Percentiles rank a stretch among this genome's conserved stretches.
These are phyloP conservation scores for Elsinoe batatas DNA, from an alignment of 2,329 filamentous ascomycete genomes.

Conservation along the genomic window DNA sequence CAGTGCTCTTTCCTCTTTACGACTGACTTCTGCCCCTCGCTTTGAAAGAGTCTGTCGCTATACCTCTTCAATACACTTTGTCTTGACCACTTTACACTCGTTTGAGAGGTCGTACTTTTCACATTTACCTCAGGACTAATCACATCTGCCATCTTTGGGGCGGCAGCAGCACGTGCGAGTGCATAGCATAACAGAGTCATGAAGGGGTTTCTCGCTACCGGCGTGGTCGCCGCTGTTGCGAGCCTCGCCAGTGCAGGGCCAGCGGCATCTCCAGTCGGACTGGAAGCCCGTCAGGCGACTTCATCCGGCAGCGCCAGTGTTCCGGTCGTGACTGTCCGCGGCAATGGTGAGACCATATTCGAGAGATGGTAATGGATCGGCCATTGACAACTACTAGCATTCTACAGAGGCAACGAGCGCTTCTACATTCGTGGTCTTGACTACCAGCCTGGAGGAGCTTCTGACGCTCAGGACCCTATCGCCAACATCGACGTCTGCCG, in stretches of 20 bases:
- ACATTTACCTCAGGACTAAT: background rate
- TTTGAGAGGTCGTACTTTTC: conserved; percentile 3
- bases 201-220: conserved; percentile 38
- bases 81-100: conserved; percentile 2
- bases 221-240: conserved; percentile 33
- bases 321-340: conserved; percentile 51
- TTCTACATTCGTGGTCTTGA: conserved; percentile 55
- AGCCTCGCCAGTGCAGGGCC: conserved; percentile 38
- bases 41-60: background rate
- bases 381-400: conserved; percentile 35
- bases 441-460: conserved; percentile 46
- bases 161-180: background rate
- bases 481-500: conserved; percentile 60
- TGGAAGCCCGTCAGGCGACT: conserved; percentile 25
- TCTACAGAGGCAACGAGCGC: conserved; percentile 52
- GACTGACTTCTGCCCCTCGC: background rate
- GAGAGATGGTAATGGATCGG: background rate
- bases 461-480: conserved; percentile 61
- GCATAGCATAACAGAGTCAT: conserved; percentile 31
- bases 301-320: conserved; percentile 34
- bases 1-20: conserved; percentile 1
- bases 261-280: conserved; percentile 30
- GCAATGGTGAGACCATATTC: conserved; percentile 42
- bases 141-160: background rate
- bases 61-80: conserved; percentile 9